These are phyloP conservation scores for Tetrahymena thermophila DNA, from an alignment of 73 alveolate genomes.

Conservation along the genomic window DNA sequence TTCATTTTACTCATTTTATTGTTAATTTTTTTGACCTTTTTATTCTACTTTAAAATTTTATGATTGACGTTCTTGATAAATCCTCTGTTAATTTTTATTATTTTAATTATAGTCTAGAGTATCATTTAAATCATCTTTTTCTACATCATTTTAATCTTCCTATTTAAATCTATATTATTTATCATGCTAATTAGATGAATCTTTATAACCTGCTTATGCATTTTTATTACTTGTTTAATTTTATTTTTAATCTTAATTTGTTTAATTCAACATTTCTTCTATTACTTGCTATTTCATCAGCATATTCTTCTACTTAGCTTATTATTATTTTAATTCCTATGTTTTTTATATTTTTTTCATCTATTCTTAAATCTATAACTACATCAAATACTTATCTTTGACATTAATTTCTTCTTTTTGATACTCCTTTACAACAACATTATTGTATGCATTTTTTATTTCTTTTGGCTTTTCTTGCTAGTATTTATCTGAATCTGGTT, in stretches of 20 bases:
- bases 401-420: not conserved
- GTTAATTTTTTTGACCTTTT: not conserved
- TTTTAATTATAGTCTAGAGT: not conserved
- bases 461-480: not conserved
- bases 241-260: not conserved
- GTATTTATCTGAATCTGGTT: not conserved
- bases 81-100: not conserved
- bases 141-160: not conserved
- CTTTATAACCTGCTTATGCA: not conserved
- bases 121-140: not conserved
- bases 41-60: not conserved
- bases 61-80: not conserved
- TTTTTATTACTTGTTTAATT: not conserved
- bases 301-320: not conserved
- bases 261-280: not conserved
- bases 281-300: not conserved
- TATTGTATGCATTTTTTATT: not conserved
- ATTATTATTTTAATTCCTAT: not conserved
- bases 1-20: not conserved
- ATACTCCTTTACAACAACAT: not conserved
- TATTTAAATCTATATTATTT: not conserved
- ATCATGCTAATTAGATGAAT: not conserved
- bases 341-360: not conserved
- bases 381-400: not conserved
- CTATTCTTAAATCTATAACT: not conserved